Conservation (phyloP, 1,139 yeast genomes). For the Hemisphaericaspora xylofermentans region DNA sequence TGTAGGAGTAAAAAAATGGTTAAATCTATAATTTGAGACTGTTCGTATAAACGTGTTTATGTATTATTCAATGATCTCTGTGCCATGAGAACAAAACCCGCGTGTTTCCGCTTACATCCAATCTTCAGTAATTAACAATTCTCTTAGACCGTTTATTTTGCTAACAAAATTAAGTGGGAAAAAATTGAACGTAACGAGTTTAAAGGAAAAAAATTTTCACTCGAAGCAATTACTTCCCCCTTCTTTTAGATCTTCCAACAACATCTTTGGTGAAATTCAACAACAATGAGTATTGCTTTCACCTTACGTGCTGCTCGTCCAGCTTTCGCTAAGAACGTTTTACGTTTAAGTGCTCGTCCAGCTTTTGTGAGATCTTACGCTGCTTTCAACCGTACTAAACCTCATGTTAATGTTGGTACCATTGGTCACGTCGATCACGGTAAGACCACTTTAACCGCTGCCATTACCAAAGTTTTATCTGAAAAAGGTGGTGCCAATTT, state of each 20-base stretch:
- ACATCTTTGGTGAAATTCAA: neutral
- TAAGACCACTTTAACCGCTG: conserved; percentile 96
- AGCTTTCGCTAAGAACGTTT: conserved; percentile 3
- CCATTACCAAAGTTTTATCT: conserved; percentile 93
- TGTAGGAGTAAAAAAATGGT: too few species aligned
- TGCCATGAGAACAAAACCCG: neutral
- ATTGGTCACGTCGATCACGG: conserved; percentile 96
- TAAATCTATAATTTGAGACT: too few species aligned
- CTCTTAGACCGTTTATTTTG: too few species aligned
- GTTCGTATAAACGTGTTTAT: neutral
- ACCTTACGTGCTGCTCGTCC: conserved; percentile 13
- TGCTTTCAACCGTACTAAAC: conserved; percentile 85
- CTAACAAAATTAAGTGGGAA: too few species aligned
- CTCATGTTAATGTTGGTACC: conserved; percentile 95
- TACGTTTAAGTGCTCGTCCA: conserved; percentile 22
- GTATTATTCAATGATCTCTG: neutral
- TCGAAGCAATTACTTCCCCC: neutral
- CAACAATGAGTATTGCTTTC: conserved; percentile 3
- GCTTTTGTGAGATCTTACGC: conserved; percentile 52
- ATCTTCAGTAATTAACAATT: neutral
- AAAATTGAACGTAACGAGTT: too few species aligned
- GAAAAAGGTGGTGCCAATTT: conserved; percentile 88
- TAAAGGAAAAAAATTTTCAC: conserved; percentile 3
- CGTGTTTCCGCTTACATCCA: neutral
- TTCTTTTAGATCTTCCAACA: neutral